Percentiles rank a stretch among this genome's conserved stretches.
phyloP scores from a whole-genome alignment of 441 rosid genomes.

The Pelargonium myrrhifolium region DNA sequence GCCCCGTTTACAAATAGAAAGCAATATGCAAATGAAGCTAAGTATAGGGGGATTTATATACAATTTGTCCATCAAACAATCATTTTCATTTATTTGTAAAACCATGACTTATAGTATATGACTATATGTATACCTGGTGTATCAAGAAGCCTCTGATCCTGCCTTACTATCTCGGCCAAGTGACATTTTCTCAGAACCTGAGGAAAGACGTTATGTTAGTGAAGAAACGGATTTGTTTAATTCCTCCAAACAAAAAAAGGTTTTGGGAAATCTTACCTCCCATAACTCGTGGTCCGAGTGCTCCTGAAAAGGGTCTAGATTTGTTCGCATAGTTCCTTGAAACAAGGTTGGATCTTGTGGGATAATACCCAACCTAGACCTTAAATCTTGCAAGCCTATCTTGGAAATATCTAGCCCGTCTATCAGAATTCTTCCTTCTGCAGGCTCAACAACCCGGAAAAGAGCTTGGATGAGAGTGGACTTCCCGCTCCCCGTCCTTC shows the following conservation, averaged over 20 bases:
- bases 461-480: constrained; percentile 66
- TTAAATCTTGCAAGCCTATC: constrained; percentile 56
- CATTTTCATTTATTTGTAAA: background rate
- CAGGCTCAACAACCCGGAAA: constrained; percentile 54
- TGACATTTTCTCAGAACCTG: constrained; percentile 54
- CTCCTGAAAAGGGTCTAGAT: constrained; percentile 51
- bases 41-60: too few relatives aligned
- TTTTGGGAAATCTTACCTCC: constrained; percentile 34
- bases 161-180: constrained; percentile 41
- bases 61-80: too few relatives aligned
- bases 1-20: too few relatives aligned
- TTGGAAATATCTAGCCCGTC: constrained; percentile 48
- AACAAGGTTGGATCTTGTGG: constrained; percentile 67
- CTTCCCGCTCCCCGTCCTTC: constrained; percentile 71
- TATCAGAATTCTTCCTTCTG: constrained; percentile 40
- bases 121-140: constrained; percentile 37
- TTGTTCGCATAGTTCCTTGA: constrained; percentile 53
- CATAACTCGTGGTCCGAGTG: constrained; percentile 53
- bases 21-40: too few relatives aligned
- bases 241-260: too few relatives aligned
- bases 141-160: constrained; percentile 48
- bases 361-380: constrained; percentile 52
- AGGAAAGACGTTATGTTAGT: background rate
- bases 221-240: background rate
- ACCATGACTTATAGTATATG: background rate